Percentiles rank a stretch among this genome's conserved stretches.
phyloP scores from a whole-genome alignment of 2,329 filamentous ascomycete species.

The Pezicula neosporulosa region DNA sequence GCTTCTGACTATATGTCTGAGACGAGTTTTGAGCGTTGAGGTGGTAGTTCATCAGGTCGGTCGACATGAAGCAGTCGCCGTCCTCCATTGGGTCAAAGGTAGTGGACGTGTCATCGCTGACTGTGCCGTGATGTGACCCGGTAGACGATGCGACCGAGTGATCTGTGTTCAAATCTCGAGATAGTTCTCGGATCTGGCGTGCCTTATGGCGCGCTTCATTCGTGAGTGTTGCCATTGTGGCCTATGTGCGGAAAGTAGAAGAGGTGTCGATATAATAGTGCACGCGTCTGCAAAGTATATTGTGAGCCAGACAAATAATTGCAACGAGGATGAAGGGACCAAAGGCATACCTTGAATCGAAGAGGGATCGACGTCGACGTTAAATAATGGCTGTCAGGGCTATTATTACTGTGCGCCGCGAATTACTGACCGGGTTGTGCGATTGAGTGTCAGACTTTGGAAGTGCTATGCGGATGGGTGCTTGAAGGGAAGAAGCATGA shows the following conservation, averaged over 20 bases:
- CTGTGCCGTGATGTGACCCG: slow-evolving; percentile 26
- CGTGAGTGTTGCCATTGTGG: slow-evolving; percentile 4
- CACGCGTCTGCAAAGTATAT: background rate
- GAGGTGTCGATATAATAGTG: background rate
- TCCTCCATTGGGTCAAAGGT: slow-evolving; percentile 21
- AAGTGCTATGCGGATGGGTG: too few species aligned
- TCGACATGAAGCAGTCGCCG: slow-evolving; percentile 18
- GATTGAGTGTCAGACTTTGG: too few species aligned
- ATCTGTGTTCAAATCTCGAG: slow-evolving; percentile 12
- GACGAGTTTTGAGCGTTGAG: background rate
- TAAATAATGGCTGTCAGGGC: too few species aligned
- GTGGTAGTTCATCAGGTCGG: slow-evolving; percentile 8
- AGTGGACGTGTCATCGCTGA: slow-evolving; percentile 15
- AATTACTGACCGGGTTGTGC: too few species aligned
- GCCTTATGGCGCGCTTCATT: slow-evolving; percentile 7
- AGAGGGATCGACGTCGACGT: too few species aligned
- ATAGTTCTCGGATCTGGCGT: slow-evolving; percentile 17
- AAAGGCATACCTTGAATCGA: too few species aligned
- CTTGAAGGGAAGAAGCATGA: too few species aligned
- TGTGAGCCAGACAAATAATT: background rate
- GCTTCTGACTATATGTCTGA: slow-evolving; percentile 9
- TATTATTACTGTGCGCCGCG: too few species aligned
- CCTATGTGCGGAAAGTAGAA: background rate
- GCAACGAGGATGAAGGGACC: too few species aligned
- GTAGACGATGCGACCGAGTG: slow-evolving; percentile 20